Base-by-base conservation (phyloP, 2,329 filamentous ascomycete species). In the Colletotrichum higginsianum region DNA sequence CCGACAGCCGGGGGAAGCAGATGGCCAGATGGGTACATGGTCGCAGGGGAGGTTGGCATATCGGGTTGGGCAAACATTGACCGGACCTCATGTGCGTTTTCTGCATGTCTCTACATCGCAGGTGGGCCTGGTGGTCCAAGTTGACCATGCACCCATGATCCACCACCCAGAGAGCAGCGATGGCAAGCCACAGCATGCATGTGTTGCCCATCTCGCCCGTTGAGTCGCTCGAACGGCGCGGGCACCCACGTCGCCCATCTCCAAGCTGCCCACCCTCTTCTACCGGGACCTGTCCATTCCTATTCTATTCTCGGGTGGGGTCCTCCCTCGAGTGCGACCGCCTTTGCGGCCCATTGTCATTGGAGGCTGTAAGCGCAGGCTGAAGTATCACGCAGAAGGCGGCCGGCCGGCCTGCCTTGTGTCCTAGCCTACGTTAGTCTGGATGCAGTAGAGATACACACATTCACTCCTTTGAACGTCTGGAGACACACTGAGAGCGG, bases 321-420 rank as follows among this genome's bases (percentile, higher is more conserved):
- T 68, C 63, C 70, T 74, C 74, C 63, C 60, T 30, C 35, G 61
- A 66, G 61, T 71, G 67, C 71, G 73, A 67, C 67, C 67, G 69
- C 26, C 35, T 74, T 69, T 53, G 62, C 74, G 74, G 75, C 74
- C 78, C 78, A 75, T 75, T 76, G 78, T 82, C 78, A 86, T 86
- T 86, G 84, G 85, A 75, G 78, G 78, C 78, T 82, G 78, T 84
- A 85, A 86, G 85, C 85, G 84, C 85, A 86, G 55, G 57, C 57
- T 70, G 30, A 66, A 64, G 55, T 74, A 60, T 73, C 38, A 58
- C 50, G 56, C 71, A 73, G 58, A 68, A 61, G 56, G 57, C 65
- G 68, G 65, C 65, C 66, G 46, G 64, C 58, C 68, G 68, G 65
- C 68, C 68, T 71, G 58, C 58, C 65, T 71, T 58, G 52, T 49